Evolutionary conservation across 176 grass and related monocot genomes (phyloP), one percentile per base, ranked within the genome.

Genomic region (Aegilops umbellulata): DNA sequence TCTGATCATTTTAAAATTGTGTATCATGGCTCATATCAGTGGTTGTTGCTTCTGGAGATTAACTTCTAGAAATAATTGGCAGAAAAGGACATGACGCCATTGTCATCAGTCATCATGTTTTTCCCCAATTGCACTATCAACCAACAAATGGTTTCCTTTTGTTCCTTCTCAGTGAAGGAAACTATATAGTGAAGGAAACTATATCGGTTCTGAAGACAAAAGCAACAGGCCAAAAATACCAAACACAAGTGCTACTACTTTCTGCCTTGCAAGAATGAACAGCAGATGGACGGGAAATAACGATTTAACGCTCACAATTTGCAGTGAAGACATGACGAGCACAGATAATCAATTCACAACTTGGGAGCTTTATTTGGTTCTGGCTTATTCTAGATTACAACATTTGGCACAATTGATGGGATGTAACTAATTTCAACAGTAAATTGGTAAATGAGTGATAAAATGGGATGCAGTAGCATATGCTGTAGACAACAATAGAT

Each of bases 391-490:
- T 63, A 62, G 78, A 39, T 35, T 69, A 82, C 47, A 87, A 58
- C 29, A 87, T 65, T 76, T 58, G 53, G 53, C 69, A 77, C 80
- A 88, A 68, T 27, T n/a, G 70, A 77, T 23, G 29, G 25, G 49
- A 78, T 10, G 42, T 29, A 46, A 70, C 62, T 60, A 68, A 77
- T 49, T 78, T 83, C 61, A 69, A 16, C 14, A 34, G 8, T 7
- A 60, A 47, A 20, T 11, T 29, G 16, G 42, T 8, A 63, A 38
- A 49, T 6, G 57, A 39, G 4, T 0, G 39, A 31, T 2, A 31
- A 65, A 31, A 84, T 10, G 51, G 26, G 72, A 80, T 64, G 19
- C 12, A 30, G 2, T 22, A 8, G 38, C 2, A 82, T 41, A 82
- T 41, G 22, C 53, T 24, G 5, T 19, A n/a, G 39, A 7, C 27